Conservation (phyloP, 805 yeast genomes). For the Dipodascopsis uninucleata region DNA sequence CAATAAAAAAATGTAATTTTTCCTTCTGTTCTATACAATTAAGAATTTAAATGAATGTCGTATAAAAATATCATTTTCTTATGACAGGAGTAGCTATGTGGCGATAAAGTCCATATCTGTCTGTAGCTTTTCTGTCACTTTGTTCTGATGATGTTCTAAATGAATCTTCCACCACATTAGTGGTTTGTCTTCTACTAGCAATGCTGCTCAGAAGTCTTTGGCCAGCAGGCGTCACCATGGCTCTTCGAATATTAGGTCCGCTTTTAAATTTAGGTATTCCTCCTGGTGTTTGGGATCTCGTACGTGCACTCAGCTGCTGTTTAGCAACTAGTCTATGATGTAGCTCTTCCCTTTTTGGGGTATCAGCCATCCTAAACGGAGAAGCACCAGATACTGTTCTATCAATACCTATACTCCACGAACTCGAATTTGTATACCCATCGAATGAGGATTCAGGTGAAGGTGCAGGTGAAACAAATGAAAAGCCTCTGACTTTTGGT, state of each 20-base stretch:
- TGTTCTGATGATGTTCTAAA: too few species aligned
- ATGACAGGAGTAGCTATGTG: too few species aligned
- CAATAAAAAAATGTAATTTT: too few species aligned
- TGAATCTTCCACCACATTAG: too few species aligned
- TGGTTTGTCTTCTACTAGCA: slow-evolving; percentile 2
- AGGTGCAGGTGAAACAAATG: slow-evolving; percentile 13
- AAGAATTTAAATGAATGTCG: too few species aligned
- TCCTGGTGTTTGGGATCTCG: slow-evolving; percentile 1
- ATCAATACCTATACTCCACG: slow-evolving; percentile 6
- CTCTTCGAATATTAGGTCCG: slow-evolving; percentile 8
- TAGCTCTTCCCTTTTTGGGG: slow-evolving; percentile 23
- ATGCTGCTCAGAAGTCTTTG: slow-evolving; percentile 15
- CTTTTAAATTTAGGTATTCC: slow-evolving; percentile 10
- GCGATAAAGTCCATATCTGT: too few species aligned
- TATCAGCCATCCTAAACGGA: slow-evolving; percentile 14
- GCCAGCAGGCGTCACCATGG: slow-evolving; percentile 21
- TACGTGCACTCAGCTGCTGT: neutral
- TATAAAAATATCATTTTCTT: too few species aligned
- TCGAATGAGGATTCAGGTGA: slow-evolving; percentile 9
- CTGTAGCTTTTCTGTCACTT: too few species aligned
- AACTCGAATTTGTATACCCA: neutral
- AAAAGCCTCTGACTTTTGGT: slow-evolving; percentile 16
- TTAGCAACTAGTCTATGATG: slow-evolving; percentile 16
- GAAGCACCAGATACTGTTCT: slow-evolving; percentile 7
- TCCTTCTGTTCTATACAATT: too few species aligned